A percentile compares a stretch with the other conserved stretches of the same genome.
These are phyloP conservation scores for Mariannaea elegans DNA, from an alignment of 2,329 filamentous ascomycete genomes.

Conservation along the genomic window DNA sequence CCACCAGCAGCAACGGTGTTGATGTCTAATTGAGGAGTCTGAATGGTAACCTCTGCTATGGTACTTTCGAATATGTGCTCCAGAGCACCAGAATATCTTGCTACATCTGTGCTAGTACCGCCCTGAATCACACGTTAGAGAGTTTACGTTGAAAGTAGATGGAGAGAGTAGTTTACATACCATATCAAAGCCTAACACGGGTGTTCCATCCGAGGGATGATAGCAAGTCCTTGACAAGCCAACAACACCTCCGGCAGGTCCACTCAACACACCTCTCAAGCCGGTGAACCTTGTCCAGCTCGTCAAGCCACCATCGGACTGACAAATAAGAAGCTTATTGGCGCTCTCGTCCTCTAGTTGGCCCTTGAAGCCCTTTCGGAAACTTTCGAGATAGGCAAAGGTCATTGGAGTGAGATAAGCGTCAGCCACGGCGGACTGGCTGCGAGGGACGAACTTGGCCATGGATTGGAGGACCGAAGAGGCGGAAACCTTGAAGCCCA, in stretches of 20 bases:
- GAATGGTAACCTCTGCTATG: slow-evolving; percentile 75
- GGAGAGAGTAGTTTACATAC: not conserved
- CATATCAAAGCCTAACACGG: slow-evolving; percentile 41
- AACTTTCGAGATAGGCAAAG: slow-evolving; percentile 47
- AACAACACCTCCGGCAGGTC: slow-evolving; percentile 42
- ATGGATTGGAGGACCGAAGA: slow-evolving; percentile 52
- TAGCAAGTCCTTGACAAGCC: slow-evolving; percentile 40
- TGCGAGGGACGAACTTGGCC: slow-evolving; percentile 56
- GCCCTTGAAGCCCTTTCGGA: slow-evolving; percentile 39
- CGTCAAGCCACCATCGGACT: slow-evolving; percentile 41
- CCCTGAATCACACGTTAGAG: not conserved
- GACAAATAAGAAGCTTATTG: slow-evolving; percentile 43
- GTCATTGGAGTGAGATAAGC: slow-evolving; percentile 55
- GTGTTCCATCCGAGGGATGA: slow-evolving; percentile 34
- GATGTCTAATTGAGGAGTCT: slow-evolving; percentile 77
- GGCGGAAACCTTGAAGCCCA: slow-evolving; percentile 53
- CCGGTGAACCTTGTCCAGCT: slow-evolving; percentile 42
- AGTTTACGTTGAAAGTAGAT: not conserved
- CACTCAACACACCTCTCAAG: slow-evolving; percentile 37
- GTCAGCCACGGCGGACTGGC: slow-evolving; percentile 53
- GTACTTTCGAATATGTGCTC: slow-evolving; percentile 79
- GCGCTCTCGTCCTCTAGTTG: slow-evolving; percentile 36
- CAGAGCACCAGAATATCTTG: slow-evolving; percentile 72
- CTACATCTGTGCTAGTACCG: slow-evolving; percentile 77
- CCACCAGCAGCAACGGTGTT: slow-evolving; percentile 71